Percentiles rank a stretch among this genome's conserved stretches.
Evolutionary conservation across 805 yeast species (phyloP).

Genomic region (Ogataea pini): DNA sequence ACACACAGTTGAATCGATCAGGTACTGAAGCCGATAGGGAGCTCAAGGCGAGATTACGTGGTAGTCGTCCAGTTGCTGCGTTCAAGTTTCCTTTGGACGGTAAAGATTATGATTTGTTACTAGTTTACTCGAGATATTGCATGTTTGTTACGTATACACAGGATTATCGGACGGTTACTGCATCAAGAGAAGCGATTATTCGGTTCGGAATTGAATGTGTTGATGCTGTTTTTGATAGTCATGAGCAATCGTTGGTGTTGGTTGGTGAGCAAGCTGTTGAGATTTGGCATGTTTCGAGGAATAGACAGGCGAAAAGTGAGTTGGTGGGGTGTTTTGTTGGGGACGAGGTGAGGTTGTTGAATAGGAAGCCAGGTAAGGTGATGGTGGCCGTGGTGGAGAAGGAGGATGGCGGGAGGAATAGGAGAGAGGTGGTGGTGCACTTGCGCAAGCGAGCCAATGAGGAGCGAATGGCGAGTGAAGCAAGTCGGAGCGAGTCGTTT

Average conservation of each 20-base stretch:
- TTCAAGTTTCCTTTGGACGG: conserved; percentile 26
- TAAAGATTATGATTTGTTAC: conserved; percentile 29
- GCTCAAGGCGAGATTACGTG: conserved; percentile 28
- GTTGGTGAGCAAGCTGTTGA: conserved; percentile 29
- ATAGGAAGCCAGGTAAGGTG: conserved; percentile 31
- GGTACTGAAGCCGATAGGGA: conserved; percentile 25
- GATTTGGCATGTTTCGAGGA: conserved; percentile 28
- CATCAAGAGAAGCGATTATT: conserved; percentile 30
- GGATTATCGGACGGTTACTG: conserved; percentile 21
- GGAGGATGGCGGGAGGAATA: conserved; percentile 10
- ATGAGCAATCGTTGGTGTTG: conserved; percentile 27
- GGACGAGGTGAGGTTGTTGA: conserved; percentile 24
- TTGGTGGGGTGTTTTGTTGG: conserved; percentile 31
- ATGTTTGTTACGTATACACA: conserved; percentile 28
- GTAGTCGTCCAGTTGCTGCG: conserved; percentile 30
- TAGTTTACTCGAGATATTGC: conserved; percentile 32
- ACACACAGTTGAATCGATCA: conserved; percentile 25
- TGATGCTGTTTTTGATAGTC: conserved; percentile 31
- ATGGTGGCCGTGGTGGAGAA: conserved; percentile 24
- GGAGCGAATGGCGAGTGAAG: not conserved
- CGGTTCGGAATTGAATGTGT: conserved; percentile 29
- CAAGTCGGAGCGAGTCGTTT: too few species aligned
- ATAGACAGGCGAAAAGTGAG: conserved; percentile 23
- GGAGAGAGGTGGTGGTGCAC: conserved; percentile 22
- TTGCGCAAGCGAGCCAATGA: conserved; percentile 11